Base-by-base conservation (phyloP, 140 eudicot genomes). In the Artemisia princeps region DNA sequence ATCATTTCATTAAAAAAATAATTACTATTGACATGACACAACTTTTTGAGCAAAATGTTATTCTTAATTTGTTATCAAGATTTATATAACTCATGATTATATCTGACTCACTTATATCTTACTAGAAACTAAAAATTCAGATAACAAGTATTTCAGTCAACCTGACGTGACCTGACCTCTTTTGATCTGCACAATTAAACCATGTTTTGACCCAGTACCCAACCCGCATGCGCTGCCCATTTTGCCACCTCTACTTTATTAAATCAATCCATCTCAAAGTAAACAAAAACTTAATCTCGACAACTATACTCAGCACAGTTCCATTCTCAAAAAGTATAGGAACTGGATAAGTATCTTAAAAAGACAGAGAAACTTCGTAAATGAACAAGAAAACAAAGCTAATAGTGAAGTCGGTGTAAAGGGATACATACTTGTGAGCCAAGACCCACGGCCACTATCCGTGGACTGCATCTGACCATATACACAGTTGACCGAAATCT, bases 391-490 rank as follows among this genome's bases (percentile, higher is more conserved):
- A 58, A 40, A 51, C 63, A 51, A 13, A 63, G 30, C 16, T 42
- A 44, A 23, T 17, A 13, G 1, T 0, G 59, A 54, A 37, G 40
- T 10, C 44, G 51, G 56, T 30, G 50, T 26, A 59, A 71, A 53
- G 13, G 22, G 49, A 60, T 46, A 64, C 87, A 81, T 77, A 91
- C 97, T 75, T 91, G 97, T 65, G 92, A 72, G 7, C 87, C 83
- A 66, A 91, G 97, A 23, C 94, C 95, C 37, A 91, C 90, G 77
- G 97, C 97, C 58, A 91, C 94, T 62, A 91, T 76, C 16, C 82
- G 86, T 6, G 88, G 84, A 71, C 96, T 91, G 88, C 97, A 91
- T 73, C 96, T 85, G 62, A 91, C 88, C 91, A 87, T 87, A 74
- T 77, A 83, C 26, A 91, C 95, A 64, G 91, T 76, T 24, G 97